A percentile compares a stretch with the other conserved stretches of the same genome.
phyloP scores from a whole-genome alignment of 1,284 basidiomycete genomes.

The Ganoderma resinaceum region DNA sequence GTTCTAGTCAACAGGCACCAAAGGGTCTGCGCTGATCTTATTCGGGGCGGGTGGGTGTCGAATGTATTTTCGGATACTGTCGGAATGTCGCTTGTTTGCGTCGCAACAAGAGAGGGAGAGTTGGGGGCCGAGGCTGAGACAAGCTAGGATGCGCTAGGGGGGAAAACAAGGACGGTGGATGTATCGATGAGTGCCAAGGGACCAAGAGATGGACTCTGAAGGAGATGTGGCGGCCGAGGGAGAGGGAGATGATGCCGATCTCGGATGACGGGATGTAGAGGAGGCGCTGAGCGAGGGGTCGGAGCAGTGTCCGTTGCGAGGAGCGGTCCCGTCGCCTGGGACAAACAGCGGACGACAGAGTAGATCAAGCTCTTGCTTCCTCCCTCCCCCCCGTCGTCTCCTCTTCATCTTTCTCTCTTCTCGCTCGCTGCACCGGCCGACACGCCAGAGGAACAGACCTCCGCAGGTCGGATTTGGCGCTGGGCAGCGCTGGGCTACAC shows the following conservation, averaged over 20 bases:
- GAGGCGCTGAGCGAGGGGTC: background rate
- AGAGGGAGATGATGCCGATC: background rate
- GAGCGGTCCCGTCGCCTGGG: background rate
- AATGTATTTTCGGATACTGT: background rate
- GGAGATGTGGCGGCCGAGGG: background rate
- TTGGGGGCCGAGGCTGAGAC: background rate
- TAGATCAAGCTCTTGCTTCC: constrained; percentile 43
- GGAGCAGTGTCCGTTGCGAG: constrained; percentile 2
- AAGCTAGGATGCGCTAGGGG: background rate
- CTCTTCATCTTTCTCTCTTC: constrained; percentile 14
- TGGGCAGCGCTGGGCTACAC: constrained; percentile 25
- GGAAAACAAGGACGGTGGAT: background rate
- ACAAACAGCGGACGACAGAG: background rate
- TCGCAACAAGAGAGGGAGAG: background rate
- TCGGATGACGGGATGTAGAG: background rate
- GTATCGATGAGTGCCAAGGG: background rate
- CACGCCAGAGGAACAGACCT: constrained; percentile 24
- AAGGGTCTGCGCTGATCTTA: background rate
- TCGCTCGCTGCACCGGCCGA: constrained; percentile 22
- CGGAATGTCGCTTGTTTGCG: background rate
- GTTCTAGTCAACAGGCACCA: background rate
- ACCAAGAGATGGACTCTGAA: constrained; percentile 2
- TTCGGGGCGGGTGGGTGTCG: background rate
- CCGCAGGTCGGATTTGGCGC: constrained; percentile 34
- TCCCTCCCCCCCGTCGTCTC: constrained; percentile 24